Base-by-base conservation (phyloP, 2,329 filamentous ascomycete species). In the Ascochyta fabae region DNA sequence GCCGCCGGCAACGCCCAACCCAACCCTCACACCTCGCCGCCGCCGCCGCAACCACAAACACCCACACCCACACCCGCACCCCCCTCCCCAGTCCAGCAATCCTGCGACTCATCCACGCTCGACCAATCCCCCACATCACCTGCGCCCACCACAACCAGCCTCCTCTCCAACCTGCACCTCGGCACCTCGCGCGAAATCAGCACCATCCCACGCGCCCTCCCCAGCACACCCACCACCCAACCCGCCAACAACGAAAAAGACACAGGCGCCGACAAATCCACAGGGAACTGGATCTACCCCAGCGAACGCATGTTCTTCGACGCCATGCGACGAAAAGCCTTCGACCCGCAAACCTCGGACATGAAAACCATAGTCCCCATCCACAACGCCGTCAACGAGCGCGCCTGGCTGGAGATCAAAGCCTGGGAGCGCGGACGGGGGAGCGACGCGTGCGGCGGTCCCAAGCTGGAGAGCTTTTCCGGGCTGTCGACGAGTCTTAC, bases 271-370 rank as follows among this genome's bases (percentile, higher is more conserved):
- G 87, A 91, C 67, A 79, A 82, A 46, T 73, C 79, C 34, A 85
- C 86, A 0, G 94, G 94, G 0, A 96, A 97, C 75, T 99, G 95
- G 95, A 88, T 99, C 58, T 99, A 99, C 77, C 95, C 95, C 0
- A 95, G 90, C 0, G 94, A 98, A 75, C 89, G 91, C 71, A 96
- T 97, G 87, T 99, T 99, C 82, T 98, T 98, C 79, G 91, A 96
- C 43, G 95, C 95, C 40, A 94, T 99, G 87, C 87, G 89, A 80
- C 88, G 94, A 72, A 99, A 99, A 77, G 89, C 88, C 39, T 88
- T 92, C 79, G 86, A 87, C 58, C 88, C 85, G 27, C 80, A 82
- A 13, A 86, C 85, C 0, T 80, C 83, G 6, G 92, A 96, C 77
- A 97, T 97, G 88, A 88, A 86, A 69, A 90, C 90, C 31, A 93